A percentile compares a stretch with the other conserved stretches of the same genome.
phyloP scores from a whole-genome alignment of 116 monocot genomes.

The Papilionanthe hybrid region DNA sequence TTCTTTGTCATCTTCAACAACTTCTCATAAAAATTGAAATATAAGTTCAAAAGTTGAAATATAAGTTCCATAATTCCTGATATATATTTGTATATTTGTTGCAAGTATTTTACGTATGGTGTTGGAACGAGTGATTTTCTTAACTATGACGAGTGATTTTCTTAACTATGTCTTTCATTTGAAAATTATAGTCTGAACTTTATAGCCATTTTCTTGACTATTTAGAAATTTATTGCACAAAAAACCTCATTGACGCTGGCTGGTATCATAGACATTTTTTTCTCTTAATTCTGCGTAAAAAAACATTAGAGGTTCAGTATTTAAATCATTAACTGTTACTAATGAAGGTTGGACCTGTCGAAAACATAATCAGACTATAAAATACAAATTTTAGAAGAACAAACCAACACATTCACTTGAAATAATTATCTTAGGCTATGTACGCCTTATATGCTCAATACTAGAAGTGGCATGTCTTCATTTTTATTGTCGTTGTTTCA shows the following conservation, averaged over 20 bases:
- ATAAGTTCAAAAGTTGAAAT: neutral
- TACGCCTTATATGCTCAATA: neutral
- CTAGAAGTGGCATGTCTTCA: neutral
- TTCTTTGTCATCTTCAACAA: no score
- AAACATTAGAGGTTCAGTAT: neutral
- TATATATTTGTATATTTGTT: no score
- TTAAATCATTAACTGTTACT: neutral
- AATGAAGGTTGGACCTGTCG: neutral
- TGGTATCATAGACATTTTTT: neutral
- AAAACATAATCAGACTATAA: no score
- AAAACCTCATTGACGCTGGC: neutral
- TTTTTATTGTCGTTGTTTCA: neutral
- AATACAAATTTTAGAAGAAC: no score
- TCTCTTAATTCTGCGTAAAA: neutral
- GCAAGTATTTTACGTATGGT: no score
- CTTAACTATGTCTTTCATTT: no score
- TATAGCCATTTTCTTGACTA: no score
- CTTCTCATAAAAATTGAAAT: no score
- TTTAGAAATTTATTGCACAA: neutral
- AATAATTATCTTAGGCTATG: neutral
- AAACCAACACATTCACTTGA: neutral
- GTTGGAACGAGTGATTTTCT: no score
- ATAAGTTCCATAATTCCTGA: neutral
- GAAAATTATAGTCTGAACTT: neutral
- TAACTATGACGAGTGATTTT: no score